phyloP scores from a whole-genome alignment of 805 yeast species.

The Candida pseudoglaebosa region DNA sequence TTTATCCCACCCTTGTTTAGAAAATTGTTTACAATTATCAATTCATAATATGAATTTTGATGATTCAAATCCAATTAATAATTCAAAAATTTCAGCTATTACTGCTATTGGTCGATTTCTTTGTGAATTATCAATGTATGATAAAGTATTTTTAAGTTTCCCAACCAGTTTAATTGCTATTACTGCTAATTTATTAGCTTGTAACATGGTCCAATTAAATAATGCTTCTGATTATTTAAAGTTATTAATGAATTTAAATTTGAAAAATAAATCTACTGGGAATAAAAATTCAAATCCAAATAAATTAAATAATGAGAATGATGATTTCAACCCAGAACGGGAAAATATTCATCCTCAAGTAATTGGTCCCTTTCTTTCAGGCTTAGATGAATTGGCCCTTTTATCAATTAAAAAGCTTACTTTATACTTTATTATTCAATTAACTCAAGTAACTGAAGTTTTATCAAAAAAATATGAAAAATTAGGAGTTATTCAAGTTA shows the following conservation, averaged over 20 bases:
- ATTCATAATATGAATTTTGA: conserved; percentile 18
- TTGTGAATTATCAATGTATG: conserved; percentile 51
- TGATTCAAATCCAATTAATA: conserved; percentile 19
- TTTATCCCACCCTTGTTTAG: conserved; percentile 46
- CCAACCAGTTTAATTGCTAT: conserved; percentile 46
- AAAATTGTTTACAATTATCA: conserved; percentile 48
- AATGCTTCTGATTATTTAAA: conserved; percentile 36
- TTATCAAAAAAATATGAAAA: conserved; percentile 47
- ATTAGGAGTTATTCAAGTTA: conserved; percentile 51
- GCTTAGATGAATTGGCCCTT: conserved; percentile 42
- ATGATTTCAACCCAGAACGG: conserved; percentile 23
- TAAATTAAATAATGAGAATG: conserved; percentile 5
- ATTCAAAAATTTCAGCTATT: conserved; percentile 45
- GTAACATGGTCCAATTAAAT: conserved; percentile 48
- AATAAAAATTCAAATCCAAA: too few relatives aligned
- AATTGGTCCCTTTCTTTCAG: conserved; percentile 46
- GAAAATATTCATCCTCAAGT: conserved; percentile 41
- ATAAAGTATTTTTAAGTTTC: conserved; percentile 43
- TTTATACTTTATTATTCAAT: conserved; percentile 39
- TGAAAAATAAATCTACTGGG: conserved; percentile 33
- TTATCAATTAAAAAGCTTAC: conserved; percentile 38
- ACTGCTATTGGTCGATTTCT: conserved; percentile 53
- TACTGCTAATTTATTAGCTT: conserved; percentile 50
- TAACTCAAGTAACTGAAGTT: conserved; percentile 48
- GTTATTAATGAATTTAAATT: conserved; percentile 13